Percentiles rank a stretch among this genome's conserved stretches.
Evolutionary conservation across 2,329 filamentous ascomycete species (phyloP).

Genomic region (Fusarium musae): DNA sequence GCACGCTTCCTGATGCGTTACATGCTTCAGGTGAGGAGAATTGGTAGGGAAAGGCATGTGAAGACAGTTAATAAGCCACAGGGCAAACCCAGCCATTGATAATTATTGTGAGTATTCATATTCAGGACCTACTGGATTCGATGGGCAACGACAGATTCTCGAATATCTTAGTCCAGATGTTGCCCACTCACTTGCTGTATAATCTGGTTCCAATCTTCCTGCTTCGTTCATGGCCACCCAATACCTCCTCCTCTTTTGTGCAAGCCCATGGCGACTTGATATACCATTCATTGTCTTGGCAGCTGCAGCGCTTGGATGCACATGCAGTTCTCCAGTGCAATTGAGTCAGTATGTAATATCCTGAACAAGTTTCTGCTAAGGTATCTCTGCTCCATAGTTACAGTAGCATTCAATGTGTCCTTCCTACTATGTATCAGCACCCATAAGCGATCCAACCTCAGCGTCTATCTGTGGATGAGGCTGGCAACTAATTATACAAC

Average conservation of each 20-base stretch:
- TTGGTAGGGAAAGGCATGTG: conserved; percentile 12
- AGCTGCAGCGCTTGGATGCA: conserved; percentile 2
- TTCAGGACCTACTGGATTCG: background rate
- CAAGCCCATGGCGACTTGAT: conserved; percentile 20
- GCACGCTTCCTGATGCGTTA: background rate
- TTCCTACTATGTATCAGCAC: background rate
- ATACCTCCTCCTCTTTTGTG: conserved; percentile 1
- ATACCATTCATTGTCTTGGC: conserved; percentile 1
- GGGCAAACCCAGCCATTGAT: background rate
- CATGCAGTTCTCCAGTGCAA: background rate
- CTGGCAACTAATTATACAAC: background rate
- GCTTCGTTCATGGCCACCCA: background rate
- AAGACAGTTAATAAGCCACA: conserved; percentile 2
- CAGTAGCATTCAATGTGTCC: background rate
- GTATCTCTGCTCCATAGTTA: background rate
- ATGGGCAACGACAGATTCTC: background rate
- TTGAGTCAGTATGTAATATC: background rate
- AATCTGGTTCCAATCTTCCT: background rate
- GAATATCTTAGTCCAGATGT: background rate
- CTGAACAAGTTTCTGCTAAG: background rate
- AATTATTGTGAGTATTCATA: background rate
- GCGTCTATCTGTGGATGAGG: background rate
- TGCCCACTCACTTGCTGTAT: background rate
- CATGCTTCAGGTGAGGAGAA: conserved; percentile 1
- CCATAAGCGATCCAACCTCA: background rate